Conservation (phyloP, 345 rosid genomes). For the Dimocarpus longan region DNA sequence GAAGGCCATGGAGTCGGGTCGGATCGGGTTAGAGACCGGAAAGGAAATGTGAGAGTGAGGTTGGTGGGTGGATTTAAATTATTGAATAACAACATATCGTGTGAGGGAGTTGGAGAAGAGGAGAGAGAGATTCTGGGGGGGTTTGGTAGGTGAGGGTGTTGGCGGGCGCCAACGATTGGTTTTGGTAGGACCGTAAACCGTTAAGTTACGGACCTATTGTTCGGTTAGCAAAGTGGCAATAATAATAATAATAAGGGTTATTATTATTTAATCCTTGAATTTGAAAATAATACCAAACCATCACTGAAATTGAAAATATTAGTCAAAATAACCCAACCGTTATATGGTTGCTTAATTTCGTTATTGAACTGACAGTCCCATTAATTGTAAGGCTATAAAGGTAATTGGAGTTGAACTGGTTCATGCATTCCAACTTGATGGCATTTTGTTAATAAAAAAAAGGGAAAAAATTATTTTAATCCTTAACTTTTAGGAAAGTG, state of each 20-base stretch:
- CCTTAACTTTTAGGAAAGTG: too few relatives aligned
- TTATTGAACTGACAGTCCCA: too few relatives aligned
- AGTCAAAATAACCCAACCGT: too few relatives aligned
- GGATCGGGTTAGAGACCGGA: conserved; percentile 1
- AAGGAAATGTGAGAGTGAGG: background rate
- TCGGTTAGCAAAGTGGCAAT: background rate
- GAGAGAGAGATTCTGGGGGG: conserved; percentile 11
- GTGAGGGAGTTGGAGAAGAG: conserved; percentile 1
- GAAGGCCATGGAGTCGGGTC: conserved; percentile 50
- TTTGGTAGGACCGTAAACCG: conserved; percentile 15
- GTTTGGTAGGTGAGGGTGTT: conserved; percentile 28
- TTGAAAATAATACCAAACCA: too few relatives aligned
- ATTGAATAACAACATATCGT: conserved; percentile 6
- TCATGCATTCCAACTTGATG: too few relatives aligned
- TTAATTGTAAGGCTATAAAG: too few relatives aligned
- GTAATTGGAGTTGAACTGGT: too few relatives aligned
- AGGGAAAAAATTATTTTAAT: too few relatives aligned
- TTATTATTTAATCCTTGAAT: too few relatives aligned
- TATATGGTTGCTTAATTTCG: too few relatives aligned
- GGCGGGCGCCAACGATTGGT: background rate
- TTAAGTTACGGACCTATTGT: conserved; percentile 8
- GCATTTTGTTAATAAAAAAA: too few relatives aligned
- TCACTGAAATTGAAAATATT: too few relatives aligned
- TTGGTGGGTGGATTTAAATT: conserved; percentile 21
- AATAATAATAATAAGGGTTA: background rate